A percentile compares a stretch with the other conserved stretches of the same genome.
Evolutionary conservation across 768 basidiomycete species (phyloP).

Genomic region (Wakefieldia striispora): DNA sequence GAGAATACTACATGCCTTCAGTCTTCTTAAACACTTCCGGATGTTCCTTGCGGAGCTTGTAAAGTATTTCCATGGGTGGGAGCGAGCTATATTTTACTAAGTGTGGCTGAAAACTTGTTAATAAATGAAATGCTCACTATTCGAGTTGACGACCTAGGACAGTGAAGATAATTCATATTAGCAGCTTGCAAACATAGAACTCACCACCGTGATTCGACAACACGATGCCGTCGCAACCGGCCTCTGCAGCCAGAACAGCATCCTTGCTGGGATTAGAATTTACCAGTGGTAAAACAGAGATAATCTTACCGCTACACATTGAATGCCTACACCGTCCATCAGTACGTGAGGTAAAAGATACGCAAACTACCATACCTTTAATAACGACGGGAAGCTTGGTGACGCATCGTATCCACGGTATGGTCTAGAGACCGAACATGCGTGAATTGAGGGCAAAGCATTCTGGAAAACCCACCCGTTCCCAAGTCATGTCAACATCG

Average conservation of each 20-base stretch:
- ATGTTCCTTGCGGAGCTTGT: constrained; percentile 65
- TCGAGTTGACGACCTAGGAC: constrained; percentile 69
- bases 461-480: constrained; percentile 42
- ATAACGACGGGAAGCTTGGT: constrained; percentile 71
- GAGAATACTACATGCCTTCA: constrained; percentile 48
- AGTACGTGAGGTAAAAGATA: neutral
- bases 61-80: constrained; percentile 76
- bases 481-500: constrained; percentile 77
- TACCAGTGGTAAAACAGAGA: neutral
- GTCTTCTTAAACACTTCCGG: constrained; percentile 72
- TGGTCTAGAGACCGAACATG: constrained; percentile 45
- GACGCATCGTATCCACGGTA: constrained; percentile 71
- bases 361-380: constrained; percentile 48
- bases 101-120: neutral
- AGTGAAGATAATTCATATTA: constrained; percentile 1
- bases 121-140: constrained; percentile 46
- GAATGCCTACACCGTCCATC: constrained; percentile 49
- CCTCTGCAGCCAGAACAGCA: constrained; percentile 78
- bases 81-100: constrained; percentile 50
- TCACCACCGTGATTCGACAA: constrained; percentile 89
- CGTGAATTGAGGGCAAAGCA: neutral
- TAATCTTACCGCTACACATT: constrained; percentile 59
- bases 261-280: constrained; percentile 49
- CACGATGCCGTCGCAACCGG: constrained; percentile 84
- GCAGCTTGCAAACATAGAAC: constrained; percentile 2